Base-by-base conservation (phyloP, 2,329 filamentous ascomycete species). In the Ceratocystiopsis sp. region DNA sequence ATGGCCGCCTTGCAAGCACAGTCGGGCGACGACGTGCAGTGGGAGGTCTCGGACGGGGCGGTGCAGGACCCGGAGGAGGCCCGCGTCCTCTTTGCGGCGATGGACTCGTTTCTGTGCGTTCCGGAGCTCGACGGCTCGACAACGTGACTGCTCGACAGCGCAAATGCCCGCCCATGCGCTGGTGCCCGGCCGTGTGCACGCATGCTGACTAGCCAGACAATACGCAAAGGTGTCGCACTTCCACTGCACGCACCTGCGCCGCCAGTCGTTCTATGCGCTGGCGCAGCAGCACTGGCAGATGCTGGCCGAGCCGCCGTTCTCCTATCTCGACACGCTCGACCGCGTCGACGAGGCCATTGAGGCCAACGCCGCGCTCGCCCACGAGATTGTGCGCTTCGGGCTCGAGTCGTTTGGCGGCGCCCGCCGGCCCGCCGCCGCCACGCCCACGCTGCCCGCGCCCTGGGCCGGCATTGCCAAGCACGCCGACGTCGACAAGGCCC, bases 191-290 rank as follows among this genome's bases (percentile, higher is more conserved):
- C 19, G 19, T 21, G 19, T 21, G 4, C 19, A 4, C 4, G 19
- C 21, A 42, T 21, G 19, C 19, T 21, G 25, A 29, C 25, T 2
- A 10, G 7, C 5, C 52, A 93, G 85, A 43, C 83, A 87, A 61
- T 95, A 95, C 59, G 79, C 83, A 50, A 81, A 79, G 53, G 74
- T 78, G 19, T 82, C 87, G 6, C 89, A 96, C 59, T 82, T 82
- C 63, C 93, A 93, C 60, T 80, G 83, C 50, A 96, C 89, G 5
- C 89, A 96, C 59, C 71, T 87, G 16, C 80, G 91, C 18, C 78
- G 93, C 25, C 86, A 91, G 59, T 81, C 85, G 14, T 95, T 98
- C 61, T 98, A 96, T 59, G 83, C 86, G 10, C 69, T 98, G 7
- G 85, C 89, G 1, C 76, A 80, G 46, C 66, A 71, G 2, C 87